Percentiles rank a stretch among this genome's conserved stretches.
Evolutionary conservation across 2,329 filamentous ascomycete species (phyloP).

Genomic region (Aspergillus japonicus): DNA sequence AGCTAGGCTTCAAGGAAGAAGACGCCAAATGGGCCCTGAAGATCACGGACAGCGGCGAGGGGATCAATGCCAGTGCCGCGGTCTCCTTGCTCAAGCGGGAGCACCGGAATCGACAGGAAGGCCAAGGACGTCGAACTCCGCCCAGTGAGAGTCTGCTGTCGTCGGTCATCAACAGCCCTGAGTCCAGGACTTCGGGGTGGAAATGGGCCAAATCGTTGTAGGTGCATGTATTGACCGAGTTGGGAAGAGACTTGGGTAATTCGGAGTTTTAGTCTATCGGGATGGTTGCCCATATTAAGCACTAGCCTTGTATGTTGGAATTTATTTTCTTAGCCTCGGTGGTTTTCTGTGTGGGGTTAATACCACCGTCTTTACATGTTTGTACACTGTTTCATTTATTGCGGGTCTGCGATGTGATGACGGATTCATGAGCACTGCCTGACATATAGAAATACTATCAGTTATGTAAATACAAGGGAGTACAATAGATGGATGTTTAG

Average conservation of each 20-base stretch:
- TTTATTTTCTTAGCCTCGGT: neutral
- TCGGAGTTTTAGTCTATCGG: too few relatives aligned
- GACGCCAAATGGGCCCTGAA: slow-evolving; percentile 58
- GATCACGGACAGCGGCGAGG: slow-evolving; percentile 60
- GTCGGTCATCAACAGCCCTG: slow-evolving; percentile 26
- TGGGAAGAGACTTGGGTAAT: too few relatives aligned
- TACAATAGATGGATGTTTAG: too few relatives aligned
- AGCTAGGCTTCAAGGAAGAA: slow-evolving; percentile 58
- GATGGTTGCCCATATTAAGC: too few relatives aligned
- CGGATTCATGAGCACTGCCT: too few relatives aligned
- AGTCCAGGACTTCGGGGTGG: slow-evolving; percentile 35
- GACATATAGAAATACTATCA: too few relatives aligned
- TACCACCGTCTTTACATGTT: neutral
- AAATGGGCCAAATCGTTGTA: slow-evolving; percentile 35
- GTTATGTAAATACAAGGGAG: too few relatives aligned
- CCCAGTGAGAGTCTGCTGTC: slow-evolving; percentile 21
- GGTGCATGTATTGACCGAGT: neutral
- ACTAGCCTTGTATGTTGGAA: neutral
- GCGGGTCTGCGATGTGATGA: too few relatives aligned
- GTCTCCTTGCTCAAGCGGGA: slow-evolving; percentile 54
- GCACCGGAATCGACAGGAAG: slow-evolving; percentile 27
- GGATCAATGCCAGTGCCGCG: slow-evolving; percentile 57
- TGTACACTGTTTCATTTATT: neutral
- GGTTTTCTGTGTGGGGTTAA: neutral
- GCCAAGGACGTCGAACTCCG: slow-evolving; percentile 18